Percentiles rank a stretch among this genome's conserved stretches.
Conservation (phyloP, 768 basidiomycete species). For the Boletus subcaerulescens region DNA sequence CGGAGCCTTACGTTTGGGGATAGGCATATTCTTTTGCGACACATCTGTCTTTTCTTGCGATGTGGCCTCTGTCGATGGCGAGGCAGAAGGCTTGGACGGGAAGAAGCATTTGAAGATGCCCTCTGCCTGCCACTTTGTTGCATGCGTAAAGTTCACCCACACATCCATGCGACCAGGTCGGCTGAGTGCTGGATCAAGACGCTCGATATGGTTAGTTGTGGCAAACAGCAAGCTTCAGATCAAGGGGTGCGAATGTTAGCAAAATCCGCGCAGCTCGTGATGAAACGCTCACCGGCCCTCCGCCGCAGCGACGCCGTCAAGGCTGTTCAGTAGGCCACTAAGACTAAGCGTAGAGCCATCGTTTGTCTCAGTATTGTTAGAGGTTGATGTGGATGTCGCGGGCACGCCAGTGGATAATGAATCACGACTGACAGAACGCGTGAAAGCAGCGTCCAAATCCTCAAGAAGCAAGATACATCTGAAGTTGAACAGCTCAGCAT, state of each 20-base stretch:
- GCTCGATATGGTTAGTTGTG: constrained; percentile 92
- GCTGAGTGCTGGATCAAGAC: constrained; percentile 84
- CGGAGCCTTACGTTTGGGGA: constrained; percentile 59
- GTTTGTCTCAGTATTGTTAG: constrained; percentile 45
- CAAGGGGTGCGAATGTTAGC: constrained; percentile 19
- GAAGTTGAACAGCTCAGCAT: constrained; percentile 7
- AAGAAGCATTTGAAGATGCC: constrained; percentile 95
- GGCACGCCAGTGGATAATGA: constrained; percentile 74
- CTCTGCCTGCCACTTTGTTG: constrained; percentile 90
- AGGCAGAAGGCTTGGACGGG: constrained; percentile 49
- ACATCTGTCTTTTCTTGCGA: constrained; percentile 37
- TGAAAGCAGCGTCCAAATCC: constrained; percentile 91
- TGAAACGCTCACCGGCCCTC: constrained; percentile 67
- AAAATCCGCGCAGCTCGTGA: constrained; percentile 7
- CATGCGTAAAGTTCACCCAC: constrained; percentile 89
- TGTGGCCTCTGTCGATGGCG: constrained; percentile 9
- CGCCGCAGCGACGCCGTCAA: constrained; percentile 82
- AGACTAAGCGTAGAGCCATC: constrained; percentile 83
- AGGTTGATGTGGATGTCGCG: constrained; percentile 42
- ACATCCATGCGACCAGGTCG: constrained; percentile 91
- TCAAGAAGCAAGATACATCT: constrained; percentile 93
- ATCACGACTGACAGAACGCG: constrained; percentile 82
- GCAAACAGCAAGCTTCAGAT: constrained; percentile 73
- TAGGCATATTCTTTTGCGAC: constrained; percentile 64
- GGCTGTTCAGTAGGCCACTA: constrained; percentile 81